phyloP scores from a whole-genome alignment of 139 green algal species.

The Auxenochlorella pyrenoidosa region DNA sequence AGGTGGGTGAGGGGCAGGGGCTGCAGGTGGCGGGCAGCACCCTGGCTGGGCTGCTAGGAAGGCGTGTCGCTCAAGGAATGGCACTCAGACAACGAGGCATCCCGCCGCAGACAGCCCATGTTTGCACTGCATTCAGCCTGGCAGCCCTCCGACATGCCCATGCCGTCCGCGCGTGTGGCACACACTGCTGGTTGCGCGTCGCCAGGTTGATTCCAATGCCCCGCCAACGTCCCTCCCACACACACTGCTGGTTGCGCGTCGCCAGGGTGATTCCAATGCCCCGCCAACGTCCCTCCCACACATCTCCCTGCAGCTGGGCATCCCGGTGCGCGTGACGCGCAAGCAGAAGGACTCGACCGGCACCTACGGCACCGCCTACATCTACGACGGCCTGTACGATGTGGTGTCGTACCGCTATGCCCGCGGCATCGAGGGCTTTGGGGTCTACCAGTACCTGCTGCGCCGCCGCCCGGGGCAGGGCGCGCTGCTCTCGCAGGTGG shows the following conservation, averaged over 20 bases:
- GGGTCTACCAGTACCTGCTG: constrained; percentile 56
- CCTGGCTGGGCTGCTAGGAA: too few relatives aligned
- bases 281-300: too few relatives aligned
- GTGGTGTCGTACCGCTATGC: constrained; percentile 47
- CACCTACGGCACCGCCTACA: constrained; percentile 37
- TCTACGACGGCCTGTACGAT: constrained; percentile 52
- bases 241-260: too few relatives aligned
- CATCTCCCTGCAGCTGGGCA: constrained; percentile 66
- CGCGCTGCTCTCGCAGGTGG: constrained; percentile 34
- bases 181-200: too few relatives aligned
- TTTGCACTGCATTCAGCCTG: not conserved
- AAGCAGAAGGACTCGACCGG: constrained; percentile 50
- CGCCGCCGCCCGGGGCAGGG: constrained; percentile 48
- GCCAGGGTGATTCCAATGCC: too few relatives aligned
- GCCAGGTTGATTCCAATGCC: too few relatives aligned
- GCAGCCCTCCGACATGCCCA: too few relatives aligned
- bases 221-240: too few relatives aligned
- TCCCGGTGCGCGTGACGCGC: constrained; percentile 66
- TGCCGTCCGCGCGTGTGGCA: not conserved
- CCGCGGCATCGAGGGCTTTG: constrained; percentile 34
- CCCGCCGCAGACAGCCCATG: not conserved
- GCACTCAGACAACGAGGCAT: too few relatives aligned
- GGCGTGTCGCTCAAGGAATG: too few relatives aligned
- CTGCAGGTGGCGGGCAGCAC: too few relatives aligned
- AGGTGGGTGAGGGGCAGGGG: not conserved